Conservation (phyloP, 345 rosid species). For the Draba incana region DNA sequence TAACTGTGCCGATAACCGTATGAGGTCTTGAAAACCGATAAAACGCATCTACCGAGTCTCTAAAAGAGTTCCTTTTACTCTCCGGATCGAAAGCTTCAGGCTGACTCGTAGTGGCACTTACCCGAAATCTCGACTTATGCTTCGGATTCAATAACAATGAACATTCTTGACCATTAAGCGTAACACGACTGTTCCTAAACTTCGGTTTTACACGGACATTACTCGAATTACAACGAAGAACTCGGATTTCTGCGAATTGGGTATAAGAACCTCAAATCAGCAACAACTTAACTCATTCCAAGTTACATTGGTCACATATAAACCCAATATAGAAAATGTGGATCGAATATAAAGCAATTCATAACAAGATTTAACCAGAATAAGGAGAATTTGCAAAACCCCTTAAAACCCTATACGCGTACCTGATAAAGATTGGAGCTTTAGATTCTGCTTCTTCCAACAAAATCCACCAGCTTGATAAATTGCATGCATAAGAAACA, state of each 20-base stretch:
- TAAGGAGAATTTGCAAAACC: neutral
- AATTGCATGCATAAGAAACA: conserved; percentile 39
- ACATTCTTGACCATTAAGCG: conserved; percentile 39
- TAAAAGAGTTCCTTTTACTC: conserved; percentile 42
- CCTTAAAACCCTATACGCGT: conserved; percentile 13
- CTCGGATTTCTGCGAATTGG: conserved; percentile 38
- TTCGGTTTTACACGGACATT: conserved; percentile 34
- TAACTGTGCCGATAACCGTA: conserved; percentile 95
- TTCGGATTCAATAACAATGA: conserved; percentile 20
- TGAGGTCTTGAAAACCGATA: conserved; percentile 96
- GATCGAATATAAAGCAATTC: conserved; percentile 3
- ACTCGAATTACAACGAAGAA: conserved; percentile 46
- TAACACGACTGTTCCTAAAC: conserved; percentile 39
- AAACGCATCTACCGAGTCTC: conserved; percentile 64
- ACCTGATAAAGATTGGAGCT: conserved; percentile 43
- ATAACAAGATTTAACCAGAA: neutral
- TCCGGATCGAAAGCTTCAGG: conserved; percentile 54
- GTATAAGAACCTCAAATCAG: no score
- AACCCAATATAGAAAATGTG: neutral
- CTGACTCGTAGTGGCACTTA: conserved; percentile 63
- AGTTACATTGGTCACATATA: conserved; percentile 9
- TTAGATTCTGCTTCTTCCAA: conserved; percentile 39
- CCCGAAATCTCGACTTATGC: conserved; percentile 44
- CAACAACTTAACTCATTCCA: neutral
- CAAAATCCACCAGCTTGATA: conserved; percentile 35